Percentiles rank a stretch among this genome's conserved stretches.
These are phyloP conservation scores for Pouteria glomerata DNA, from an alignment of 148 eudicot genomes.

Conservation along the genomic window DNA sequence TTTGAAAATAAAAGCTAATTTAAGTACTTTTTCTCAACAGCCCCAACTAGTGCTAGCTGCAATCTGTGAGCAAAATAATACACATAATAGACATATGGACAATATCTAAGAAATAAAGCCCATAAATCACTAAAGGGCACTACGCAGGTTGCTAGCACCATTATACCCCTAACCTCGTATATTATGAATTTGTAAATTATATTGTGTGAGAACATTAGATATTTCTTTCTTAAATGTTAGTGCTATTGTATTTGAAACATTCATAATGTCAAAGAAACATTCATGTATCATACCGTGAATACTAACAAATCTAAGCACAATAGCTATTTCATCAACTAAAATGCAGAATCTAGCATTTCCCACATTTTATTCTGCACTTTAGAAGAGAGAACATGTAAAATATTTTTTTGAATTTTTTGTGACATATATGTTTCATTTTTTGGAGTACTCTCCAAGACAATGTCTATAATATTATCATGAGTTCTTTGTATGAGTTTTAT, in stretches of 20 bases:
- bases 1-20: background rate
- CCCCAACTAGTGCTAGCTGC: background rate
- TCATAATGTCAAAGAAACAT: no score
- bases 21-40: background rate
- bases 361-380: background rate
- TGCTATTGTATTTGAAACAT: no score
- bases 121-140: background rate
- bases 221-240: no score
- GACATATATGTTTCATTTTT: no score
- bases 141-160: background rate
- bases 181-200: no score
- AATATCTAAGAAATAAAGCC: no score
- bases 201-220: no score
- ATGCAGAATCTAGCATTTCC: background rate
- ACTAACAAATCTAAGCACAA: no score
- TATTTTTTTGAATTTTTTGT: no score
- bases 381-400: background rate
- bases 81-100: no score
- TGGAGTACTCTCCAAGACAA: no score
- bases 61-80: background rate
- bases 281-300: no score
- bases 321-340: background rate
- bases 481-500: background rate
- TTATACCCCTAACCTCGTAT: background rate
- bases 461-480: background rate